Evolutionary conservation across 495 filamentous ascomycete genomes (phyloP).

Genomic region (Xylaria cubensis): DNA sequence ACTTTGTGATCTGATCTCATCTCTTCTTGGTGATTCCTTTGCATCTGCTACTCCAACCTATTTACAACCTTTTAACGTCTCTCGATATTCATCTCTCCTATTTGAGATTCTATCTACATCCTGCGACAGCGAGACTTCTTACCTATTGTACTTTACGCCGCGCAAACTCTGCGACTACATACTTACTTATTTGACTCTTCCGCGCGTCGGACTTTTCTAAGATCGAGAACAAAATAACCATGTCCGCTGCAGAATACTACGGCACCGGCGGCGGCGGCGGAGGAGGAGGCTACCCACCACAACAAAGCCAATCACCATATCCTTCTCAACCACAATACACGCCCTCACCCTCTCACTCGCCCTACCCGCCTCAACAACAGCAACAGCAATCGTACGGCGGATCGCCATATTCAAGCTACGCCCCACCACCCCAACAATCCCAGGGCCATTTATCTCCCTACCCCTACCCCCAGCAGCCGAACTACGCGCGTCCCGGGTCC

Average conservation of each 20-base stretch:
- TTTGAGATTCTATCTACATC: too few species aligned
- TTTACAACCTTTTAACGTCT: background rate
- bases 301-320: slow-evolving; percentile 36
- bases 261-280: slow-evolving; percentile 19
- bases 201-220: background rate
- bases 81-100: too few species aligned
- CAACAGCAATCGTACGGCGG: background rate
- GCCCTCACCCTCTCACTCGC: slow-evolving; percentile 28
- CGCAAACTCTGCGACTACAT: background rate
- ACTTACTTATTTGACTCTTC: background rate
- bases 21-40: background rate
- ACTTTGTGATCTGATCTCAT: background rate
- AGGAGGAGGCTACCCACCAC: slow-evolving; percentile 32
- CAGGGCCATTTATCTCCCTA: slow-evolving; percentile 34
- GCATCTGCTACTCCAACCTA: background rate
- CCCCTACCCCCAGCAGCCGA: slow-evolving; percentile 32
- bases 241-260: slow-evolving; percentile 49
- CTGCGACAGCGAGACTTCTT: too few species aligned
- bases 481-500: slow-evolving; percentile 36
- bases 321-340: slow-evolving; percentile 39
- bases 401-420: slow-evolving; percentile 36
- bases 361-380: slow-evolving; percentile 31
- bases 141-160: background rate
- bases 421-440: slow-evolving; percentile 24
- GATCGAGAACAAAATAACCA: slow-evolving; percentile 28